Evolutionary conservation across 192 early-diverging fungal genomes (phyloP).

Genomic region (Geosiphon pyriformis): DNA sequence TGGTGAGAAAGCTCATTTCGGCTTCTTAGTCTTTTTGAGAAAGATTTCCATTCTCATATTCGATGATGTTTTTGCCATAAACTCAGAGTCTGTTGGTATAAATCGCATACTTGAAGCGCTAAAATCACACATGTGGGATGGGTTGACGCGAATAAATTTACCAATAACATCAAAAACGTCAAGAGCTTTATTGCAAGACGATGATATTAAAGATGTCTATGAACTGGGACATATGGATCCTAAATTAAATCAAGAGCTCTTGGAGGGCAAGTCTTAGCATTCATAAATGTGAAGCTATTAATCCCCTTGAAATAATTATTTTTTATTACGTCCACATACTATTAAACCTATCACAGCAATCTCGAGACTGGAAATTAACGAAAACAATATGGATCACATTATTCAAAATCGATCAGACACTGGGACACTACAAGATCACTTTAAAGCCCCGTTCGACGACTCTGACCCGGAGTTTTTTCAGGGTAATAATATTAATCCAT

Average conservation of each 20-base stretch:
- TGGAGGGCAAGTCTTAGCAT: conserved; percentile 5
- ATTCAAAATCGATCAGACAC: not conserved
- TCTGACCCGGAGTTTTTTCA: conserved; percentile 14
- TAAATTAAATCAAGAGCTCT: not conserved
- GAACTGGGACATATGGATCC: not conserved
- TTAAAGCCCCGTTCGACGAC: not conserved
- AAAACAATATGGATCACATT: too few species aligned
- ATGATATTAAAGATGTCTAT: too few species aligned
- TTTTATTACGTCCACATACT: not conserved
- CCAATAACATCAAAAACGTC: too few species aligned
- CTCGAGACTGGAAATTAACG: too few species aligned
- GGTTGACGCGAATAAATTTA: conserved; percentile 42
- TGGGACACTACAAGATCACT: conserved; percentile 4
- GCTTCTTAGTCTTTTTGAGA: too few species aligned
- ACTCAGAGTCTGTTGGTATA: conserved; percentile 43
- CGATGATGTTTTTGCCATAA: not conserved
- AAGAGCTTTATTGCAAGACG: not conserved
- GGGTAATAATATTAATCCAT: not conserved
- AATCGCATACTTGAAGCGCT: conserved; percentile 56
- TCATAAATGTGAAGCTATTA: not conserved
- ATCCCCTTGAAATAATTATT: too few species aligned
- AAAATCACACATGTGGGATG: conserved; percentile 65
- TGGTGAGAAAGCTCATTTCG: not conserved
- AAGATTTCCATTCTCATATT: not conserved
- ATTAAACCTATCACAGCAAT: not conserved